Percentiles rank a stretch among this genome's conserved stretches.
Conservation (phyloP, 129 eudicot species). For the Oenanthe sinensis region DNA sequence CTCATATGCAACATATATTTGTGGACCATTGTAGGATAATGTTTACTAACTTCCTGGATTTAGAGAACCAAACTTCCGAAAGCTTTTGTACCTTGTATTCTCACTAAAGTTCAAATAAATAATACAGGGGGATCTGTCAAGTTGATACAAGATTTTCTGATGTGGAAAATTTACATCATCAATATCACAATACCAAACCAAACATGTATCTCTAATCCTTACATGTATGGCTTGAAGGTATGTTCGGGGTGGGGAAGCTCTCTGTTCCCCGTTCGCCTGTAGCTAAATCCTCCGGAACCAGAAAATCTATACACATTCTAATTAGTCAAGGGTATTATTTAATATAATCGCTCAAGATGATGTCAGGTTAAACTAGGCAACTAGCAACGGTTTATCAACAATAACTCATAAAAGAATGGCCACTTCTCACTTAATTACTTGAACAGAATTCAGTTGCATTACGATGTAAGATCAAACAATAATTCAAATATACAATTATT, state of each 20-base stretch:
- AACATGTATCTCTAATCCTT: constrained; percentile 1
- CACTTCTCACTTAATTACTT: neutral
- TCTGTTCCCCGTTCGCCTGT: neutral
- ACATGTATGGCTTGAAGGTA: neutral
- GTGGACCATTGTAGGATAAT: neutral
- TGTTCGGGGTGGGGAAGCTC: neutral
- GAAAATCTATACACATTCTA: neutral
- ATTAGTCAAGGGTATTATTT: neutral
- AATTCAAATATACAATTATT: constrained; percentile 9
- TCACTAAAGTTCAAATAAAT: neutral
- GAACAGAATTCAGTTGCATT: neutral
- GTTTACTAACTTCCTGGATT: constrained; percentile 4
- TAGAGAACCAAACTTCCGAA: neutral
- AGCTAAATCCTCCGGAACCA: neutral
- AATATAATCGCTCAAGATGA: neutral
- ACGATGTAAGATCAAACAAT: constrained; percentile 1
- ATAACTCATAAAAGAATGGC: neutral
- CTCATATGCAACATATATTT: constrained; percentile 13
- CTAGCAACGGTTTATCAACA: neutral
- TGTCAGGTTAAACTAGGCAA: neutral
- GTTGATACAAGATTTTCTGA: neutral
- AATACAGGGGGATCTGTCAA: neutral
- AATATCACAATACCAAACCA: neutral
- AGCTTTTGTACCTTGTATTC: neutral
- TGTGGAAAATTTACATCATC: neutral